Evolutionary conservation across 1,284 basidiomycete genomes (phyloP).

Genomic region (Tilletia walkeri): DNA sequence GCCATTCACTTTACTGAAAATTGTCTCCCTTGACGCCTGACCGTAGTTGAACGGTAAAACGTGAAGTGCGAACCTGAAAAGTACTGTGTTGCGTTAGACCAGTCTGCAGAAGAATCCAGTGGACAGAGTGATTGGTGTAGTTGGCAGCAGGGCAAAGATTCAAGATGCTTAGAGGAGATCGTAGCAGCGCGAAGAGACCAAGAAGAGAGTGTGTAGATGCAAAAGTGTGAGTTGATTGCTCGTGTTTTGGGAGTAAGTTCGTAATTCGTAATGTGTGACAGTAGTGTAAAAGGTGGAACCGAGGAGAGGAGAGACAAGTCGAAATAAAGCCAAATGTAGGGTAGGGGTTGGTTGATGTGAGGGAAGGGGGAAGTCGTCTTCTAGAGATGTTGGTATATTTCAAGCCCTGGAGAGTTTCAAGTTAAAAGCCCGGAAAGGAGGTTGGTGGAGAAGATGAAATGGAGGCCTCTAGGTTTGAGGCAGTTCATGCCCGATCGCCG

Average conservation of each 20-base stretch:
- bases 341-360: not conserved
- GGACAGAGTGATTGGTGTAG: no score
- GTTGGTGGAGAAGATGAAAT: not conserved
- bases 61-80: no score
- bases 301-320: not conserved
- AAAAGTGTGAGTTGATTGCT: not conserved
- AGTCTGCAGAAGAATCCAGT: no score
- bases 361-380: not conserved
- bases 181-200: no score
- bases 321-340: not conserved
- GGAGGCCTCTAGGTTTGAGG: not conserved
- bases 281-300: not conserved
- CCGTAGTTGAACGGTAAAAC: no score
- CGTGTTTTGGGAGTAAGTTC: not conserved
- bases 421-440: slow-evolving; percentile 11
- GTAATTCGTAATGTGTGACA: slow-evolving; percentile 6
- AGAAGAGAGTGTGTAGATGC: no score
- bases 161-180: no score
- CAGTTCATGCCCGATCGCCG: not conserved
- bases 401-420: not conserved
- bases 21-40: no score
- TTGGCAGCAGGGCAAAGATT: no score
- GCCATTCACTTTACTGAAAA: no score
- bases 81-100: no score
- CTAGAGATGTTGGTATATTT: slow-evolving; percentile 14